Percentiles rank a stretch among this genome's conserved stretches.
Evolutionary conservation across 441 rosid species (phyloP).

Genomic region (Syzygium syzygioides): DNA sequence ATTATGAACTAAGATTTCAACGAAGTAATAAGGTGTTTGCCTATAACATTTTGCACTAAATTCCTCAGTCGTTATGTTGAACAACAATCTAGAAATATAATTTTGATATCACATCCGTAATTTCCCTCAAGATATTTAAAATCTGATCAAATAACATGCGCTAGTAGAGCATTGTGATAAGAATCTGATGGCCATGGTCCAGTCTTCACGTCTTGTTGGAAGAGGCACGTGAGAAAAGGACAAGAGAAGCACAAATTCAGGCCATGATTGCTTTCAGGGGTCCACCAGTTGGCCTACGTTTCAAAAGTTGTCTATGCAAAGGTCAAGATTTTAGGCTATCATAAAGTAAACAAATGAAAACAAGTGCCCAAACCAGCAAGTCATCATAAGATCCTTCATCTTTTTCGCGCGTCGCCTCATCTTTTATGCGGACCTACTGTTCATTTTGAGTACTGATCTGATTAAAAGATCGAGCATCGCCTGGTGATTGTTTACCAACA

Average conservation of each 20-base stretch:
- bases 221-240: slow-evolving; percentile 7
- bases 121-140: slow-evolving; percentile 7
- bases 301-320: neutral
- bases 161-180: neutral
- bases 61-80: neutral
- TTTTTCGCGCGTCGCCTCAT: neutral
- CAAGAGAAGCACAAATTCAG: neutral
- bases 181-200: slow-evolving; percentile 1
- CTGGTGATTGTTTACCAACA: neutral
- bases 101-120: neutral
- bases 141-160: neutral
- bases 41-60: neutral
- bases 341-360: neutral
- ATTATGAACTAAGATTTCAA: neutral
- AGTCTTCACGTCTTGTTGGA: slow-evolving; percentile 18
- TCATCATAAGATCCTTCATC: neutral
- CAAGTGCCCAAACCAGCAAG: neutral
- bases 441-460: neutral
- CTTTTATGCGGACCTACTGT: neutral
- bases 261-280: neutral
- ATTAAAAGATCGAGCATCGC: neutral
- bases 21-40: neutral
- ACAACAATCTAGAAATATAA: neutral
- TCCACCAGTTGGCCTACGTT: slow-evolving; percentile 5
- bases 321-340: neutral